phyloP scores from a whole-genome alignment of 805 yeast genomes.

The Komagataella mondaviorum region DNA sequence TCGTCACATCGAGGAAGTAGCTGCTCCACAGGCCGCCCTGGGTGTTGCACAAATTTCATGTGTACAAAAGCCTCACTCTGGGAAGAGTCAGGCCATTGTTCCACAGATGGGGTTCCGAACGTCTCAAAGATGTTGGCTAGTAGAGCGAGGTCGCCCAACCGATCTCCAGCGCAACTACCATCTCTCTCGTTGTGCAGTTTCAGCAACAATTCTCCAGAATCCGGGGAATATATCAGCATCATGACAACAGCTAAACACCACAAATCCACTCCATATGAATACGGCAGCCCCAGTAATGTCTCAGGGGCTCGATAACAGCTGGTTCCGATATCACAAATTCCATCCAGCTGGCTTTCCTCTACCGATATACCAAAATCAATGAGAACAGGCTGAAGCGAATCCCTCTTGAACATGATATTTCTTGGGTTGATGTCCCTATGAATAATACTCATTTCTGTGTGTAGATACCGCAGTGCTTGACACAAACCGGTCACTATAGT shows the following conservation, averaged over 20 bases:
- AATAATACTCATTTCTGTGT: conserved; percentile 38
- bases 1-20: conserved; percentile 22
- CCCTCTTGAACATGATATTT: conserved; percentile 25
- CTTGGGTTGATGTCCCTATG: conserved; percentile 79
- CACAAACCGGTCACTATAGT: conserved; percentile 16
- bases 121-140: conserved; percentile 36
- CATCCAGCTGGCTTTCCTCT: conserved; percentile 29
- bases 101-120: conserved; percentile 52
- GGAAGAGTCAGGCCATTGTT: conserved; percentile 28
- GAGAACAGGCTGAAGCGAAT: conserved; percentile 18
- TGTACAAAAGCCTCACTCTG: conserved; percentile 20
- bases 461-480: conserved; percentile 47
- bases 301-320: conserved; percentile 68
- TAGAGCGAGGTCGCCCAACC: conserved; percentile 42
- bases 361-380: conserved; percentile 38
- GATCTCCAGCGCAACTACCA: conserved; percentile 17
- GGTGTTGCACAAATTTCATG: conserved; percentile 14
- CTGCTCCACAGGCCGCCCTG: conserved; percentile 9
- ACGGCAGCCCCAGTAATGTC: conserved; percentile 45
- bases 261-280: conserved; percentile 44
- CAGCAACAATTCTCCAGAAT: conserved; percentile 22
- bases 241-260: conserved; percentile 62
- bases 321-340: conserved; percentile 50
- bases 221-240: conserved; percentile 32
- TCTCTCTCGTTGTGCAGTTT: background rate